Percentiles rank a stretch among this genome's conserved stretches.
These are phyloP conservation scores for Trichophyton equinum DNA, from an alignment of 2,329 filamentous ascomycete species.

Conservation along the genomic window DNA sequence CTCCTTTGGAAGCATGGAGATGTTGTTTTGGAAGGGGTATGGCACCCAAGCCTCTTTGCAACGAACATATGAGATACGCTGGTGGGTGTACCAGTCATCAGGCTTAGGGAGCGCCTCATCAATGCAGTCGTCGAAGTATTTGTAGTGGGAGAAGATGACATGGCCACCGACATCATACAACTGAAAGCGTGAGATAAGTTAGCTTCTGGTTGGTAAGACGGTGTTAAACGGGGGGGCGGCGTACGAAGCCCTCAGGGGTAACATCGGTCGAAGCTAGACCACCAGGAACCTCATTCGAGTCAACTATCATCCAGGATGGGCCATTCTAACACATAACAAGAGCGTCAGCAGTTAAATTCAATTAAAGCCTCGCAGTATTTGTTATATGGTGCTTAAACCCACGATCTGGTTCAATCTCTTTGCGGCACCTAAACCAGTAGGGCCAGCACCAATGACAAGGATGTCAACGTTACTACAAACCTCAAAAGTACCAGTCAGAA, in stretches of 20 bases:
- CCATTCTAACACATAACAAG: constrained; percentile 50
- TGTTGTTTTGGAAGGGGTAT: constrained; percentile 99
- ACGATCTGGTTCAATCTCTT: constrained; percentile 97
- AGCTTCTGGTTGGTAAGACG: background rate
- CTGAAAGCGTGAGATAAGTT: constrained; percentile 36
- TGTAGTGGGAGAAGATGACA: constrained; percentile 99
- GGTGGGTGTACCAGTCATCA: constrained; percentile 93
- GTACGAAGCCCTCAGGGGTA: constrained; percentile 91
- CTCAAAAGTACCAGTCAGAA: background rate
- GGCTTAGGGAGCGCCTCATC: constrained; percentile 90
- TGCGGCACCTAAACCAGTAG: constrained; percentile 91
- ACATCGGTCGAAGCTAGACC: constrained; percentile 92
- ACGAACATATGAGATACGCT: constrained; percentile 97
- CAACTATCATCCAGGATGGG: constrained; percentile 91
- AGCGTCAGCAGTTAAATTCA: background rate
- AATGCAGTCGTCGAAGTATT: constrained; percentile 99
- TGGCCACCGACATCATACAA: constrained; percentile 97
- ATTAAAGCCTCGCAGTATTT: background rate
- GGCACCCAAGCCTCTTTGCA: constrained; percentile 95
- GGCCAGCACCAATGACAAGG: constrained; percentile 93
- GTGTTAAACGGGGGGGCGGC: constrained; percentile 34
- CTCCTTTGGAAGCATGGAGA: constrained; percentile 93
- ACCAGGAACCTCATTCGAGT: constrained; percentile 81
- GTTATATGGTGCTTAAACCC: constrained; percentile 28
- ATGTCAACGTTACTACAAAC: constrained; percentile 73